phyloP scores from a whole-genome alignment of 2,329 filamentous ascomycete species.

The Alternaria incomplexa region DNA sequence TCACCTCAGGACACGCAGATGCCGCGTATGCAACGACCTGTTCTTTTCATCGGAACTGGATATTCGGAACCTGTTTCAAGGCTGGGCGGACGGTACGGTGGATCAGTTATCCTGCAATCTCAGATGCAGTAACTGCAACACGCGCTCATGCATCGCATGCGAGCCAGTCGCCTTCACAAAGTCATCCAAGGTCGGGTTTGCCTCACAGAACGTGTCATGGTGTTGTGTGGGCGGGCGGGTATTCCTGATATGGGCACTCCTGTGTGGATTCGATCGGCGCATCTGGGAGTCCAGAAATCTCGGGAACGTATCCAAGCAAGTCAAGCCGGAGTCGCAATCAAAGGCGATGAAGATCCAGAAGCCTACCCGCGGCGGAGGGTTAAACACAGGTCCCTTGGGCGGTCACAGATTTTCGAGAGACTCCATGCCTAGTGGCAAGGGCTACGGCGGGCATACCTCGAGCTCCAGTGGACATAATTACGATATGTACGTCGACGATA shows the following conservation, averaged over 20 bases:
- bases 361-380: not conserved
- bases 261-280: constrained; percentile 47
- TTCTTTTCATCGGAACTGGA: constrained; percentile 17
- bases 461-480: constrained; percentile 10
- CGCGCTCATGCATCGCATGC: constrained; percentile 26
- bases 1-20: constrained; percentile 16
- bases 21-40: constrained; percentile 12
- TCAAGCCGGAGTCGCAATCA: not conserved
- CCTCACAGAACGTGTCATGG: constrained; percentile 30
- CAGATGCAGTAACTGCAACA: constrained; percentile 24
- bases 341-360: not conserved
- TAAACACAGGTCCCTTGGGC: constrained; percentile 6
- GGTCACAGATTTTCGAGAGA: not conserved
- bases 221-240: constrained; percentile 45
- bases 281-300: constrained; percentile 10
- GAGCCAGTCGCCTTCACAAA: constrained; percentile 1
- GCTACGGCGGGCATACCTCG: constrained; percentile 10
- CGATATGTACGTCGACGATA: not conserved
- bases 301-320: not conserved
- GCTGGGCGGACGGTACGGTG: constrained; percentile 17
- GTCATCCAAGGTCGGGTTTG: not conserved
- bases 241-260: constrained; percentile 46
- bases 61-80: constrained; percentile 15
- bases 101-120: constrained; percentile 14
- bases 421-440: constrained; percentile 16